phyloP scores from a whole-genome alignment of 192 early-diverging fungal genomes.

The Backusella sp. region DNA sequence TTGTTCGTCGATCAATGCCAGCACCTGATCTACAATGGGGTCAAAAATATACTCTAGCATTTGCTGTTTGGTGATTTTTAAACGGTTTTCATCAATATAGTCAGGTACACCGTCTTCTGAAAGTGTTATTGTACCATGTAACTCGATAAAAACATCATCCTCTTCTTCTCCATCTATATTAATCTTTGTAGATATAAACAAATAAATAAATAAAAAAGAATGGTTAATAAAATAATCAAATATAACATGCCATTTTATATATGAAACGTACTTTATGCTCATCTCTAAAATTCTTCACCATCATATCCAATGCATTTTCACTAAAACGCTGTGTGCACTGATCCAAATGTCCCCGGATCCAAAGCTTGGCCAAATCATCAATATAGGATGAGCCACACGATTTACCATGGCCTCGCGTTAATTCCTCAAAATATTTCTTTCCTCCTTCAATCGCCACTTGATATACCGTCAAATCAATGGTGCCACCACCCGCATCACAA shows the following conservation, averaged over 20 bases:
- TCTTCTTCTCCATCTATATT: constrained; percentile 37
- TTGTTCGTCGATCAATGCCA: constrained; percentile 40
- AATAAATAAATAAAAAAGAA: neutral
- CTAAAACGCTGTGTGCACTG: neutral
- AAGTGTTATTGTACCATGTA: neutral
- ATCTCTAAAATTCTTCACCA: constrained; percentile 43
- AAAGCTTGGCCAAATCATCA: constrained; percentile 36
- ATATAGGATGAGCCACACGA: constrained; percentile 45
- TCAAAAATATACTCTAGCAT: constrained; percentile 16
- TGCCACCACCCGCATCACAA: constrained; percentile 52
- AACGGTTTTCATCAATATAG: neutral
- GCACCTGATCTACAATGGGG: constrained; percentile 35
- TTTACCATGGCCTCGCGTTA: constrained; percentile 45
- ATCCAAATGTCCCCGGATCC: constrained; percentile 40
- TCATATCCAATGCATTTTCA: neutral
- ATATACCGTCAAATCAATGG: constrained; percentile 52
- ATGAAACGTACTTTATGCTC: constrained; percentile 9
- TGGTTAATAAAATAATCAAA: no score
- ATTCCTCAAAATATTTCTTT: constrained; percentile 38
- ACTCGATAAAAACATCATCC: neutral
- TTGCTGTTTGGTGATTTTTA: neutral
- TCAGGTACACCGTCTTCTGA: neutral
- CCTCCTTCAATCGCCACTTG: constrained; percentile 25
- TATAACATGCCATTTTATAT: no score
- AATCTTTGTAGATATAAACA: constrained; percentile 24